These are phyloP conservation scores for Fusarium sp. DNA, from an alignment of 2,329 filamentous ascomycete genomes.

Conservation along the genomic window DNA sequence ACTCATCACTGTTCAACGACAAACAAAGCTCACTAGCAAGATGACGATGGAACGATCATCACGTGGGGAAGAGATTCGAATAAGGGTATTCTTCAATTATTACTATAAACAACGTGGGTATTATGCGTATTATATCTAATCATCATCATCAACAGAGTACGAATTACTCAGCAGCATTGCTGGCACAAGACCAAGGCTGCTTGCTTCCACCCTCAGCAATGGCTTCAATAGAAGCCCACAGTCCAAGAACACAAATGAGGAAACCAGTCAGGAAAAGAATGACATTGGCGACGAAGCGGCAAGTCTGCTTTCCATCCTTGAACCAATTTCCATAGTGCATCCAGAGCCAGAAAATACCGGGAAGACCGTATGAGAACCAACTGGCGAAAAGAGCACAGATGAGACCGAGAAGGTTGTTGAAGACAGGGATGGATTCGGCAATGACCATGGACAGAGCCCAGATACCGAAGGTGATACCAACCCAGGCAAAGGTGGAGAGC, in stretches of 20 bases:
- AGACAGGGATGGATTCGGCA: conserved; percentile 76
- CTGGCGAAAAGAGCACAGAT: conserved; percentile 72
- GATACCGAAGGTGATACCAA: conserved; percentile 63
- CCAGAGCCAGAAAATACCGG: conserved; percentile 62
- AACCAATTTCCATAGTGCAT: conserved; percentile 59
- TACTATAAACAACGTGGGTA: conserved; percentile 6
- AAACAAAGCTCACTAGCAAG: too few relatives aligned
- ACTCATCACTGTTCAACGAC: too few relatives aligned
- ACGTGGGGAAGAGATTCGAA: too few relatives aligned
- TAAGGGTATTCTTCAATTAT: too few relatives aligned
- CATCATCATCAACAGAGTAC: background rate
- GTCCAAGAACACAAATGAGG: conserved; percentile 53
- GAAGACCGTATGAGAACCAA: conserved; percentile 72
- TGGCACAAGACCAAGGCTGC: conserved; percentile 53
- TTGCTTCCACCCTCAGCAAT: conserved; percentile 49
- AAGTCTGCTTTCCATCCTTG: conserved; percentile 47
- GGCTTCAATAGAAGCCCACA: conserved; percentile 56
- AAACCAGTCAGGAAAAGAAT: conserved; percentile 51
- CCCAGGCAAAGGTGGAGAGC: conserved; percentile 67
- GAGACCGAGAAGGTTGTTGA: conserved; percentile 73
- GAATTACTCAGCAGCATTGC: conserved; percentile 41
- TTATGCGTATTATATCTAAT: background rate
- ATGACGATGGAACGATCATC: too few relatives aligned
- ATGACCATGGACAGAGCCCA: conserved; percentile 76
- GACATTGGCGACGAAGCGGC: conserved; percentile 50